Evolutionary conservation across 345 rosid genomes (phyloP), one percentile per base, ranked within the genome.

Genomic region (Xanthoceras sorbifolium): DNA sequence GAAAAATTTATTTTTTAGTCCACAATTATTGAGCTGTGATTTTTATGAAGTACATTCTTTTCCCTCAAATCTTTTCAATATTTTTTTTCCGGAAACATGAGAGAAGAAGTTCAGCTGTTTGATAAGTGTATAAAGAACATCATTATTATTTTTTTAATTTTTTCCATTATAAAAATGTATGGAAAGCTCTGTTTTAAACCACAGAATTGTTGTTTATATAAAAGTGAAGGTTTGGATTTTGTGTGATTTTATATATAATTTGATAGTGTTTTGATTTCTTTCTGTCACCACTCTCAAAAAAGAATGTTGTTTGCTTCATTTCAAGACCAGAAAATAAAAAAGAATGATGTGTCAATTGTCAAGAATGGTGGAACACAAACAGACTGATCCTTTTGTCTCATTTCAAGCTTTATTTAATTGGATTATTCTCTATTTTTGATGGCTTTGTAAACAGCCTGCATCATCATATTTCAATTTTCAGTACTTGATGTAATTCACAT

Each of bases 121-220:
- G 90, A 60, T 76, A 89, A 90, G 83, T 94, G 96, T 89, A 89
- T 82, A 90, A 89, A 92, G 84, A 82, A 85, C 87, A 83, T 94
- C 75, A 25, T 78, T 73, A 70, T 82, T 70, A 71, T 77, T 79
- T 72, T 72, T 84, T 81, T 50, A 31, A 50, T 73, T 78, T 64
- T 79, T 77, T 68, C 42, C 68, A 73, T 50, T 69, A 23, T 77
- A 83, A 82, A 78, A 76, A 78, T 78, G 77, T 84, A 90, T 85
- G 83, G 38, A 64, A 74, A 83, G 69, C 82, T 80, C 67, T 85
- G 76, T 82, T 90, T 91, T 83, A 84, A 82, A 77, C 84, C 73
- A 85, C 81, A 82, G n/a, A 69, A 83, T 85, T 85, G 73, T 83
- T 83, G 90, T 80, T 81, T 80, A 82, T 79, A 78, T 77, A 79